phyloP scores from a whole-genome alignment of 2,329 filamentous ascomycete genomes.

The Microdochium paspali region DNA sequence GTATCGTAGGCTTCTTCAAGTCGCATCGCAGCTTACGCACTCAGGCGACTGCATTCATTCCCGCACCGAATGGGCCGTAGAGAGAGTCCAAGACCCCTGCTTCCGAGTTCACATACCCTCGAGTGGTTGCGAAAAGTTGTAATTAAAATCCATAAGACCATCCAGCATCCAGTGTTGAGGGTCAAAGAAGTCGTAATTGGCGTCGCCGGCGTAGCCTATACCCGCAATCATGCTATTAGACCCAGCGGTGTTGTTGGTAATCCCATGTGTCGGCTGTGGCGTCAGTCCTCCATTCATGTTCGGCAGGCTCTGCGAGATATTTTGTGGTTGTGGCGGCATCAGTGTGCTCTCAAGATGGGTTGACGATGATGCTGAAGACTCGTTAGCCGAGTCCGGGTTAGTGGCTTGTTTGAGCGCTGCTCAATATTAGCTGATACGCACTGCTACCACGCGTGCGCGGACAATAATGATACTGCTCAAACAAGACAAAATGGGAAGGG shows the following conservation, averaged over 20 bases:
- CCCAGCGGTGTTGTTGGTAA: conserved; percentile 32
- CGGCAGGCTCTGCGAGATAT: conserved; percentile 38
- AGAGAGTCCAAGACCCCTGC: background rate
- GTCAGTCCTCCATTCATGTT: conserved; percentile 42
- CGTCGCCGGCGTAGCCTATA: conserved; percentile 49
- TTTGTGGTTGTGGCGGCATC: conserved; percentile 34
- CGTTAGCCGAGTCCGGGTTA: conserved; percentile 68
- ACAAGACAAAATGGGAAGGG: conserved; percentile 5
- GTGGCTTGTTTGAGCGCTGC: conserved; percentile 77
- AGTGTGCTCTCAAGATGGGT: conserved; percentile 55
- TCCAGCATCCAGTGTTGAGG: conserved; percentile 92
- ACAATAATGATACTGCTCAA: conserved; percentile 1
- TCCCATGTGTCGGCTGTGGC: conserved; percentile 33
- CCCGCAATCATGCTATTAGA: conserved; percentile 38
- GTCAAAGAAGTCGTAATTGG: conserved; percentile 82
- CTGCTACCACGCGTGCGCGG: conserved; percentile 1
- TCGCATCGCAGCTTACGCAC: background rate
- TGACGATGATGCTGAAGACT: conserved; percentile 62
- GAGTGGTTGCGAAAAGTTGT: conserved; percentile 46
- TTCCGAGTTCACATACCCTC: conserved; percentile 35
- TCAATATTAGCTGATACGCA: conserved; percentile 17
- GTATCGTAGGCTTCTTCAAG: background rate
- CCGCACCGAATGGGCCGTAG: too few relatives aligned
- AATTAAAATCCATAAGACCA: conserved; percentile 72
- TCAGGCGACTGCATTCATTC: background rate